Evolutionary conservation across 305 asterid species (phyloP).

Genomic region (Withania somnifera): DNA sequence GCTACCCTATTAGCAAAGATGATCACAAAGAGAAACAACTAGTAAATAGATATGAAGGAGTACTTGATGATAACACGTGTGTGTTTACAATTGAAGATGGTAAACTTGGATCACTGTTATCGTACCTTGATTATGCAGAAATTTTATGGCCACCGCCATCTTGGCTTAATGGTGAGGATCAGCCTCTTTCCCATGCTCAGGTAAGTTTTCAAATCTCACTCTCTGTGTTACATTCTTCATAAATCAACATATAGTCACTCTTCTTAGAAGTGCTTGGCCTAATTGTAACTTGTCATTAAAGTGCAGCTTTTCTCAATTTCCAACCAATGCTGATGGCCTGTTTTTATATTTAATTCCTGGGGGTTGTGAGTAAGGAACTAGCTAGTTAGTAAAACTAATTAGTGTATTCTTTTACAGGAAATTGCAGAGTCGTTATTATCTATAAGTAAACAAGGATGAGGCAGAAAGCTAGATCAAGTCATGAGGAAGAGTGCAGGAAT

Average conservation of each 20-base stretch:
- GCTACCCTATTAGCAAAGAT: background rate
- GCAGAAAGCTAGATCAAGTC: background rate
- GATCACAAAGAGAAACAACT: background rate
- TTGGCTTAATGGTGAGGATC: constrained; percentile 5
- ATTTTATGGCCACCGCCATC: constrained; percentile 24
- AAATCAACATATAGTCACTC: too few species aligned
- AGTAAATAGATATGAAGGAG: constrained; percentile 3
- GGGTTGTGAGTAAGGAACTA: background rate
- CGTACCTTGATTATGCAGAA: constrained; percentile 15
- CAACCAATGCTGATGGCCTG: too few species aligned
- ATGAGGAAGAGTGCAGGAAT: background rate
- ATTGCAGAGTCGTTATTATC: background rate
- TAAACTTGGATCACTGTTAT: constrained; percentile 14
- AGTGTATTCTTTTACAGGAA: background rate
- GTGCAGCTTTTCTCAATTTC: background rate
- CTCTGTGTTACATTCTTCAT: too few species aligned
- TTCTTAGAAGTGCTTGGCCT: background rate
- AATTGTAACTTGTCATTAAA: constrained; percentile 1
- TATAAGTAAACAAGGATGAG: background rate
- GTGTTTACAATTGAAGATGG: constrained; percentile 11
- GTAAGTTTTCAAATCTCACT: background rate
- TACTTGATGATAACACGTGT: constrained; percentile 14
- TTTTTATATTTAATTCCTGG: constrained; percentile 16
- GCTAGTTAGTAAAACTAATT: background rate
- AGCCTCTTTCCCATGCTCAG: background rate